phyloP scores from a whole-genome alignment of 2,329 filamentous ascomycete genomes.

The Daldinia eschscholtzii region DNA sequence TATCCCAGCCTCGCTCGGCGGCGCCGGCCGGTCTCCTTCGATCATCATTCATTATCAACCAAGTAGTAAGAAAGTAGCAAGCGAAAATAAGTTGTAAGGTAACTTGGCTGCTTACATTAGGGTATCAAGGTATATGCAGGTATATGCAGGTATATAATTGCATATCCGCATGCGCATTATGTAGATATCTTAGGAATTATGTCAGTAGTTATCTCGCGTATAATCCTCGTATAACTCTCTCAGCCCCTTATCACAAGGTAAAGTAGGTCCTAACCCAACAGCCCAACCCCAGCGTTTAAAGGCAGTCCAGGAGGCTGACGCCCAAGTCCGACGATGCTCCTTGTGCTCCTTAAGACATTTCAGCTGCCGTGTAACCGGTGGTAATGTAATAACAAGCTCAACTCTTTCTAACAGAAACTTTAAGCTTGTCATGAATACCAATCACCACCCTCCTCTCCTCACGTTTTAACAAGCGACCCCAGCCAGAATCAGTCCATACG shows the following conservation, averaged over 20 bases:
- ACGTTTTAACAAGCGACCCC: slow-evolving; percentile 36
- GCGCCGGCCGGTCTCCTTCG: slow-evolving; percentile 9
- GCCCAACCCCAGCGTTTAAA: slow-evolving; percentile 22
- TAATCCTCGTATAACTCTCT: slow-evolving; percentile 22
- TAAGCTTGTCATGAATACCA: slow-evolving; percentile 40
- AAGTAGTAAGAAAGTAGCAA: no score
- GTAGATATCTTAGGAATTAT: no score
- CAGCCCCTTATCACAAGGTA: slow-evolving; percentile 30
- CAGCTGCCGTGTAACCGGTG: slow-evolving; percentile 49
- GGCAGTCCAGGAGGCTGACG: slow-evolving; percentile 14
- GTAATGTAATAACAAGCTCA: slow-evolving; percentile 46
- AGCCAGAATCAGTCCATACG: slow-evolving; percentile 20
- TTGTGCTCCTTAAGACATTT: slow-evolving; percentile 37
- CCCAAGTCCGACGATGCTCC: slow-evolving; percentile 1
- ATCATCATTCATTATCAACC: neutral
- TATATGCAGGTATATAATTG: no score
- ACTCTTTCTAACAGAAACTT: slow-evolving; percentile 46
- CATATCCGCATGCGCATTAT: neutral
- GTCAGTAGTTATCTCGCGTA: no score
- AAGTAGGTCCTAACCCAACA: slow-evolving; percentile 16
- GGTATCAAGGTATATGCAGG: no score
- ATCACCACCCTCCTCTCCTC: slow-evolving; percentile 39
- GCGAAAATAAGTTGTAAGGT: no score
- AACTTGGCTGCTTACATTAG: no score
- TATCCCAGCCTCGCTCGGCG: slow-evolving; percentile 21